Percentiles rank a stretch among this genome's conserved stretches.
Evolutionary conservation across 164 flowering plant species (phyloP).

Genomic region (Annona squamosa): DNA sequence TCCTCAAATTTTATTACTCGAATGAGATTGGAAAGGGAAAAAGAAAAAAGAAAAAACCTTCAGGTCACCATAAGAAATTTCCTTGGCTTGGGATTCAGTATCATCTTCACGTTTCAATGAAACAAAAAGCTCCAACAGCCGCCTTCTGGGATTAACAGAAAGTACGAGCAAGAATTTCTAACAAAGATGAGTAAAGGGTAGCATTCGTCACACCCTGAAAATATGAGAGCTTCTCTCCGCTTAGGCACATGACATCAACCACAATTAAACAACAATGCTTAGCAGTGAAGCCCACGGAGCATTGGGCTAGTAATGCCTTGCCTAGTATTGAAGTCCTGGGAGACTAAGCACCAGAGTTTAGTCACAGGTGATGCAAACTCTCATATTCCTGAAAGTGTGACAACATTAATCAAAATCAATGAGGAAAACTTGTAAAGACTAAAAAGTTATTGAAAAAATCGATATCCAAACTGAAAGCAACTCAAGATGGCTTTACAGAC

Average conservation of each 20-base stretch:
- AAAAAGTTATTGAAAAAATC: neutral
- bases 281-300: too few relatives aligned
- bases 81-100: constrained; percentile 10
- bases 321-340: too few relatives aligned
- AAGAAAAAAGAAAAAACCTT: constrained; percentile 45
- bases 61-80: constrained; percentile 46
- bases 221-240: neutral
- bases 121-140: constrained; percentile 52
- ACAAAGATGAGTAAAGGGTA: neutral
- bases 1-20: too few relatives aligned
- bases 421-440: neutral
- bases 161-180: neutral
- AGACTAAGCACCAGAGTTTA: too few relatives aligned
- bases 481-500: neutral
- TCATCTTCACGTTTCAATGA: constrained; percentile 23
- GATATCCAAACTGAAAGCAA: neutral
- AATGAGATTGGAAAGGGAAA: too few relatives aligned
- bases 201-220: neutral
- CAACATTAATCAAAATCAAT: neutral
- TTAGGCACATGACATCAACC: too few relatives aligned
- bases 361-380: too few relatives aligned
- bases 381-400: too few relatives aligned
- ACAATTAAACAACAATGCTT: too few relatives aligned
- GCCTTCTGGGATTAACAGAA: constrained; percentile 40
- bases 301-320: too few relatives aligned